These are phyloP conservation scores for Fusarium sp. DNA, from an alignment of 2,329 filamentous ascomycete species.

Conservation along the genomic window DNA sequence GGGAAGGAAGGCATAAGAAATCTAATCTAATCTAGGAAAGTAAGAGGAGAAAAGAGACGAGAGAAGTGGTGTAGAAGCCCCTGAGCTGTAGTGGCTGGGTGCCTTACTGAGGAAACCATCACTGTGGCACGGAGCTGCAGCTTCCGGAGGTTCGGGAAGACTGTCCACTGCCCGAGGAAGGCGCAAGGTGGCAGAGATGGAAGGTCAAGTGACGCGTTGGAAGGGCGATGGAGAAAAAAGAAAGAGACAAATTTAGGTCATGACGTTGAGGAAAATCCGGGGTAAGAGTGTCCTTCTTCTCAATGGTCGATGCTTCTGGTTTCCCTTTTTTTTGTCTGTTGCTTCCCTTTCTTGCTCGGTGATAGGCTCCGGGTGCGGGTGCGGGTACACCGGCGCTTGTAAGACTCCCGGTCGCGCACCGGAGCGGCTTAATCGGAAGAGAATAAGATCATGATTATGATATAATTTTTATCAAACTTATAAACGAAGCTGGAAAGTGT, in stretches of 20 bases:
- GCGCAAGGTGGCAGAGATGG: neutral
- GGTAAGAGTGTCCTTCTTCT: conserved; percentile 32
- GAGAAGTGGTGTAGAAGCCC: neutral
- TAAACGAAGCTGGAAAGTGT: neutral
- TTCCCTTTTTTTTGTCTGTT: neutral
- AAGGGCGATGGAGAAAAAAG: conserved; percentile 10
- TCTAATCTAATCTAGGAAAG: conserved; percentile 37
- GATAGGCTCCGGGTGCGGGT: conserved; percentile 29
- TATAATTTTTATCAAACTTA: neutral
- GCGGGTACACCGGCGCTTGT: conserved; percentile 26
- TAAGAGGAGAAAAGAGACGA: conserved; percentile 22
- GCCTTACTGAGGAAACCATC: neutral
- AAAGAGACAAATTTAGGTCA: conserved; percentile 11
- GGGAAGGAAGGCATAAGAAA: neutral
- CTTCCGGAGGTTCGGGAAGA: conserved; percentile 29
- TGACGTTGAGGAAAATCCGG: conserved; percentile 42
- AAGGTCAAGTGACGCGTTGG: conserved; percentile 23
- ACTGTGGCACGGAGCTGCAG: conserved; percentile 22
- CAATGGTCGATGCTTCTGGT: conserved; percentile 22
- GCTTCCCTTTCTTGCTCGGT: neutral
- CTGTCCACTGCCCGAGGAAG: neutral
- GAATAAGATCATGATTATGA: neutral
- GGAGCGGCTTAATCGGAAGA: conserved; percentile 18
- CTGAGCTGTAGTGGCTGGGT: neutral
- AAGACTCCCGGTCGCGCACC: conserved; percentile 25